These are phyloP conservation scores for Podaxis pistillaris DNA, from an alignment of 768 basidiomycete genomes.

Conservation along the genomic window DNA sequence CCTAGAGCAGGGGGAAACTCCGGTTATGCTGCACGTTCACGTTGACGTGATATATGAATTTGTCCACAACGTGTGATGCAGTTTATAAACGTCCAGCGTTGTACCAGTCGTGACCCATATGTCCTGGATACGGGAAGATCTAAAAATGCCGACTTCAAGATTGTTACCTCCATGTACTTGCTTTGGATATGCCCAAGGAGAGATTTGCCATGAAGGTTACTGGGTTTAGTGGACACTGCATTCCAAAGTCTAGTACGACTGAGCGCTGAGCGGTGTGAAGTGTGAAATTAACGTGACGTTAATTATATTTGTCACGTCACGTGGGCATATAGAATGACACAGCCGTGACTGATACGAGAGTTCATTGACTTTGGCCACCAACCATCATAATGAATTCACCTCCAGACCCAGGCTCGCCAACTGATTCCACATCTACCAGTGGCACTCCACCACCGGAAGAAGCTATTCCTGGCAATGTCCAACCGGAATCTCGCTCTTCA, in stretches of 20 bases:
- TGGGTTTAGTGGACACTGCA: too few relatives aligned
- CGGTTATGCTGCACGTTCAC: neutral
- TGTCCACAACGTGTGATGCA: neutral
- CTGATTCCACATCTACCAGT: slow-evolving; percentile 40
- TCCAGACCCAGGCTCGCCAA: slow-evolving; percentile 38
- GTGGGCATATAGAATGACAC: neutral
- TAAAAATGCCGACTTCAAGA: too few relatives aligned
- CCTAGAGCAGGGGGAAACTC: neutral
- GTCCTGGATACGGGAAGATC: too few relatives aligned
- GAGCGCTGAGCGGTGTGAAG: too few relatives aligned
- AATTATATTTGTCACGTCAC: neutral
- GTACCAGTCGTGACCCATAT: too few relatives aligned
- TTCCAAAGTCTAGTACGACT: too few relatives aligned
- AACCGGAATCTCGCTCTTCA: slow-evolving; percentile 21
- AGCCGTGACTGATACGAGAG: neutral
- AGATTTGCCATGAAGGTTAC: too few relatives aligned
- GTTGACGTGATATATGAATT: neutral
- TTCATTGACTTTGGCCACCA: neutral
- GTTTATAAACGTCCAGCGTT: too few relatives aligned
- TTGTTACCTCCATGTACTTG: too few relatives aligned
- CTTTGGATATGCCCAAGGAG: too few relatives aligned
- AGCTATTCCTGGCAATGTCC: slow-evolving; percentile 20
- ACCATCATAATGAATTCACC: slow-evolving; percentile 37
- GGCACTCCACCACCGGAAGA: slow-evolving; percentile 45
- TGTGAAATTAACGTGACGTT: neutral